phyloP scores from a whole-genome alignment of 257 asterid genomes.

The Eucommia ulmoides region DNA sequence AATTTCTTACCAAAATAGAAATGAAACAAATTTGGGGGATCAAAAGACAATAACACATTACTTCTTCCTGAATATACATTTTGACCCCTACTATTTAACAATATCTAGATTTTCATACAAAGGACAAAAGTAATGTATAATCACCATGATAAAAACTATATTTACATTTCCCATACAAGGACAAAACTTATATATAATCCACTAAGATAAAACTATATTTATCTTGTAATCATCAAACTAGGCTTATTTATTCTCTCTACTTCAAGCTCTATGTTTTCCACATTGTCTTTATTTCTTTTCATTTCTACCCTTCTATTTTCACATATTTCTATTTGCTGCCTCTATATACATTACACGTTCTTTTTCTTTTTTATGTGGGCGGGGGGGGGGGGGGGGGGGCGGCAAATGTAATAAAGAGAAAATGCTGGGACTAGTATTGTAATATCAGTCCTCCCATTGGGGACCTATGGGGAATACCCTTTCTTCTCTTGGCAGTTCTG shows the following conservation, averaged over 20 bases:
- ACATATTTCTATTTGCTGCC: background rate
- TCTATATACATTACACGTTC: background rate
- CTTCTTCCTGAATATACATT: background rate
- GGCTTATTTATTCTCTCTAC: conserved; percentile 24
- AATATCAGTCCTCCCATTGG: conserved; percentile 23
- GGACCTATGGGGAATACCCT: conserved; percentile 27
- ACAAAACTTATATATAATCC: conserved; percentile 12
- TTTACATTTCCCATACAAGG: background rate
- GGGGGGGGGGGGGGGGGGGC: background rate
- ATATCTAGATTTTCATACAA: conserved; percentile 18
- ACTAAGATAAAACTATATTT: conserved; percentile 5
- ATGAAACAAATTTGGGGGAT: no score
- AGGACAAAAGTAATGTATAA: no score
- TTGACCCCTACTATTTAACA: conserved; percentile 14
- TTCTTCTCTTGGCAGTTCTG: conserved; percentile 20
- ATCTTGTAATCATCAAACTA: conserved; percentile 7
- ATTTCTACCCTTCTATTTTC: background rate
- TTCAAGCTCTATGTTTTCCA: background rate
- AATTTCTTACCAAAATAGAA: background rate
- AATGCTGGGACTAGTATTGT: conserved; percentile 8
- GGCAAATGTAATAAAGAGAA: background rate
- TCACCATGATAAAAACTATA: no score
- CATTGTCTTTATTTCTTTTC: background rate
- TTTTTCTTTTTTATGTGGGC: background rate
- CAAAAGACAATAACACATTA: no score